These are phyloP conservation scores for Cardiospermum halicacabum DNA, from an alignment of 345 rosid genomes.

Conservation along the genomic window DNA sequence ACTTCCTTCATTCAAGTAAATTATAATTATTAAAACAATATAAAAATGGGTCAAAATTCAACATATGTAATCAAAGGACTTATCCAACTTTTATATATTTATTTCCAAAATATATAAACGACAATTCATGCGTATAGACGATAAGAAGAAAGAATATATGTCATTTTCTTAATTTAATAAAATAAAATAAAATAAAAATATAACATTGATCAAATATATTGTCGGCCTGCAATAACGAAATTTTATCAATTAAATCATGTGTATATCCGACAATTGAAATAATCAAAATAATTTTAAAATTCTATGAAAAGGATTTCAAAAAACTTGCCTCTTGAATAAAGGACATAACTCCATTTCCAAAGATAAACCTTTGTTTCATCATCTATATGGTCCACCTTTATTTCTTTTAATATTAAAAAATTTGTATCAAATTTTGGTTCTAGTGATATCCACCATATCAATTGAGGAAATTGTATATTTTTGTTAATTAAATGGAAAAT, in stretches of 20 bases:
- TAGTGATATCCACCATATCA: too few relatives aligned
- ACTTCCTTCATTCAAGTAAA: too few relatives aligned
- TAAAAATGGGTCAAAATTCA: neutral
- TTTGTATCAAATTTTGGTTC: neutral
- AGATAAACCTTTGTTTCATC: too few relatives aligned
- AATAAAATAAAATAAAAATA: neutral
- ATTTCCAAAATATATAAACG: neutral
- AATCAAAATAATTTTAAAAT: neutral
- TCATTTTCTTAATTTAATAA: neutral
- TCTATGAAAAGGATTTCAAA: conserved; percentile 11
- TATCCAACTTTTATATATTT: too few relatives aligned
- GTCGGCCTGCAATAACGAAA: conserved; percentile 19
- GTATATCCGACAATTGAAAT: conserved; percentile 13
- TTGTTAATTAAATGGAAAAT: too few relatives aligned
- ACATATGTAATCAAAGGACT: too few relatives aligned
- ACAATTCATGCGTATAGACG: neutral
- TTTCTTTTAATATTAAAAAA: conserved; percentile 1
- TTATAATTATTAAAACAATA: too few relatives aligned
- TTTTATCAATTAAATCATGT: neutral
- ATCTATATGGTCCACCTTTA: neutral
- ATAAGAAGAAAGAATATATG: too few relatives aligned
- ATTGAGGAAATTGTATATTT: too few relatives aligned
- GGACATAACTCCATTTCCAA: conserved; percentile 27
- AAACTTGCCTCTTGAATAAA: conserved; percentile 11
- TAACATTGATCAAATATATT: neutral